Percentiles rank a stretch among this genome's conserved stretches.
Evolutionary conservation across 257 asterid species (phyloP).

Genomic region (Plantago ovata): DNA sequence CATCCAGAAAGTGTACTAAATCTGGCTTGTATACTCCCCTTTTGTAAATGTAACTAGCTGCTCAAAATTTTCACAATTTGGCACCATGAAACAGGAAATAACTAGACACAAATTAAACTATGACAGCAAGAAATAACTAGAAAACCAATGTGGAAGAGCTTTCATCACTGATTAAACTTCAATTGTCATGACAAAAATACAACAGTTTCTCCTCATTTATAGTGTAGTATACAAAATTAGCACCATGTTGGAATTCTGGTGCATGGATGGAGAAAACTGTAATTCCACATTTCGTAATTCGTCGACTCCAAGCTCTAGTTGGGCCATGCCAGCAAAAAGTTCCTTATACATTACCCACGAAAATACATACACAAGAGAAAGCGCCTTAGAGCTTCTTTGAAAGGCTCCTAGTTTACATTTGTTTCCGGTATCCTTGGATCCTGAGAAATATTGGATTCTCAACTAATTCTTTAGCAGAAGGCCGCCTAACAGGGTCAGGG

Average conservation of each 20-base stretch:
- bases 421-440: slow-evolving; percentile 30
- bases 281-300: too few relatives aligned
- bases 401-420: slow-evolving; percentile 19
- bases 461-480: slow-evolving; percentile 66
- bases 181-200: slow-evolving; percentile 14
- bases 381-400: slow-evolving; percentile 12
- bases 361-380: slow-evolving; percentile 4
- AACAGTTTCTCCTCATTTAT: slow-evolving; percentile 21
- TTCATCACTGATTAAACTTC: slow-evolving; percentile 7
- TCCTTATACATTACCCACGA: slow-evolving; percentile 3
- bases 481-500: slow-evolving; percentile 70
- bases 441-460: slow-evolving; percentile 56
- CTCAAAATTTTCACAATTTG: too few relatives aligned
- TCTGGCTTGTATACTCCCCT: too few relatives aligned
- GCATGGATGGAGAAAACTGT: slow-evolving; percentile 24
- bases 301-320: too few relatives aligned
- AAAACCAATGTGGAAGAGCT: slow-evolving; percentile 5
- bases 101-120: not conserved
- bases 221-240: slow-evolving; percentile 31
- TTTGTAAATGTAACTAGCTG: too few relatives aligned
- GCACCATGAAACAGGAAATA: not conserved
- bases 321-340: not conserved
- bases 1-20: too few relatives aligned
- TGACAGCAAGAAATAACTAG: not conserved
- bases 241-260: slow-evolving; percentile 39